Percentiles rank a stretch among this genome's conserved stretches.
Evolutionary conservation across 208 protist species (phyloP).

Genomic region (Crithidia fasciculata): DNA sequence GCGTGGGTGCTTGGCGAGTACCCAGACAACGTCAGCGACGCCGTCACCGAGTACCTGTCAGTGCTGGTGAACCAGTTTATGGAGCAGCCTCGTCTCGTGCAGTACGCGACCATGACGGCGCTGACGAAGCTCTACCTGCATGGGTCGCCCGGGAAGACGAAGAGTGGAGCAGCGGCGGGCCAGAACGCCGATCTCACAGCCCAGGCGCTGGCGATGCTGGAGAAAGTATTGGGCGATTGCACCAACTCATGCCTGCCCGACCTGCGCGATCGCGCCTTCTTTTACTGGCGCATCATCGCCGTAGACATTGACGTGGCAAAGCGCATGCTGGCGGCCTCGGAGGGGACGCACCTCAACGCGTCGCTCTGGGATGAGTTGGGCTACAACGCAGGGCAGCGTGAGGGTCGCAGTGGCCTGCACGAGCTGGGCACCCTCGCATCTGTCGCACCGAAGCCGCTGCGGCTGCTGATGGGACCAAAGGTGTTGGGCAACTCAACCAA

Average conservation of each 20-base stretch:
- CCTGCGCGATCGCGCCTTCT: slow-evolving; percentile 97
- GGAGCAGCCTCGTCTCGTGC: slow-evolving; percentile 93
- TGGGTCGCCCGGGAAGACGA: slow-evolving; percentile 14
- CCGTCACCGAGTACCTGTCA: slow-evolving; percentile 91
- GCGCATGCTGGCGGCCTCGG: slow-evolving; percentile 55
- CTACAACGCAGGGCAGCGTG: not conserved
- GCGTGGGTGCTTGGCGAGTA: slow-evolving; percentile 99
- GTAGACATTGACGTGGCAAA: slow-evolving; percentile 93
- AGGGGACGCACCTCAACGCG: slow-evolving; percentile 12
- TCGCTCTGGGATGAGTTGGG: slow-evolving; percentile 17
- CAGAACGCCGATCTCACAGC: slow-evolving; percentile 1
- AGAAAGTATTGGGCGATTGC: slow-evolving; percentile 82
- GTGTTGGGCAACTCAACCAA: slow-evolving; percentile 19
- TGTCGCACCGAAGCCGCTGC: slow-evolving; percentile 38
- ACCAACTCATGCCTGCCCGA: slow-evolving; percentile 94
- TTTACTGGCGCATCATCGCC: slow-evolving; percentile 98
- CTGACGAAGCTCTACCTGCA: slow-evolving; percentile 97
- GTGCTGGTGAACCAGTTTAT: slow-evolving; percentile 95
- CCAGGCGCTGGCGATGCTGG: slow-evolving; percentile 72
- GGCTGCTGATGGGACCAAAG: slow-evolving; percentile 31
- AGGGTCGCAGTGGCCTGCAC: slow-evolving; percentile 11
- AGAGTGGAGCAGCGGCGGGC: not conserved
- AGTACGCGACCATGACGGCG: slow-evolving; percentile 96
- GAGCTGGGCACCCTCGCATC: slow-evolving; percentile 49
- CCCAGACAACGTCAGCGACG: slow-evolving; percentile 93